These are phyloP conservation scores for Scolecobasidium constrictum DNA, from an alignment of 2,329 filamentous ascomycete genomes.

Conservation along the genomic window DNA sequence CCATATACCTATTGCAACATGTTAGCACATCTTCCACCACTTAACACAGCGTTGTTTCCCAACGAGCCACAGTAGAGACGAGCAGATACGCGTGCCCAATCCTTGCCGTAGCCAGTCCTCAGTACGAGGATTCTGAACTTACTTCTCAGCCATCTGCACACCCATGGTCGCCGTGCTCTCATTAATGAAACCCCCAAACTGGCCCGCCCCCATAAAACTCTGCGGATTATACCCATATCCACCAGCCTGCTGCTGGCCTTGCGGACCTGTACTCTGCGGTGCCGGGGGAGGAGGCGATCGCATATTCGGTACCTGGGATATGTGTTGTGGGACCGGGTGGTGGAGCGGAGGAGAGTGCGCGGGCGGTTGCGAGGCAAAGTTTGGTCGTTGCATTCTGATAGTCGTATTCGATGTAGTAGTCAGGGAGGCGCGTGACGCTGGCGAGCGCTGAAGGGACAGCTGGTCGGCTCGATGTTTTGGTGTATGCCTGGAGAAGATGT, in stretches of 20 bases:
- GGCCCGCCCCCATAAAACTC: constrained; percentile 32
- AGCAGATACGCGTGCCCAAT: too few species aligned
- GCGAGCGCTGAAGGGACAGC: too few species aligned
- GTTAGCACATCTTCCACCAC: too few species aligned
- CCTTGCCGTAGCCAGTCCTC: too few species aligned
- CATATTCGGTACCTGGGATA: constrained; percentile 93
- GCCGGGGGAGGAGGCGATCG: constrained; percentile 81
- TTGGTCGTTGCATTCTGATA: constrained; percentile 71
- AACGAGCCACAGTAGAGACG: too few species aligned
- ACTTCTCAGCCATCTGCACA: constrained; percentile 44
- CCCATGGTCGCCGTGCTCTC: constrained; percentile 93
- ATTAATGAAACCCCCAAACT: constrained; percentile 88
- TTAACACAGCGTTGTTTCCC: too few species aligned
- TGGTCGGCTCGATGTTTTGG: too few species aligned
- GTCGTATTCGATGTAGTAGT: too few species aligned
- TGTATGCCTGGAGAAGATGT: too few species aligned
- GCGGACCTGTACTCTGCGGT: constrained; percentile 51
- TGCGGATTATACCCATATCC: constrained; percentile 58
- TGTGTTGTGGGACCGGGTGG: constrained; percentile 95
- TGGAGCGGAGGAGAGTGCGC: constrained; percentile 83
- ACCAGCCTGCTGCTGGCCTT: constrained; percentile 49
- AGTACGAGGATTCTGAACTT: too few species aligned
- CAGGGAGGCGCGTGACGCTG: too few species aligned
- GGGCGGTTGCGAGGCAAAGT: constrained; percentile 61
- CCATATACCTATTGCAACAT: not conserved